Base-by-base conservation (phyloP, 2,329 filamentous ascomycete genomes). In the Nothophoma quercina region DNA sequence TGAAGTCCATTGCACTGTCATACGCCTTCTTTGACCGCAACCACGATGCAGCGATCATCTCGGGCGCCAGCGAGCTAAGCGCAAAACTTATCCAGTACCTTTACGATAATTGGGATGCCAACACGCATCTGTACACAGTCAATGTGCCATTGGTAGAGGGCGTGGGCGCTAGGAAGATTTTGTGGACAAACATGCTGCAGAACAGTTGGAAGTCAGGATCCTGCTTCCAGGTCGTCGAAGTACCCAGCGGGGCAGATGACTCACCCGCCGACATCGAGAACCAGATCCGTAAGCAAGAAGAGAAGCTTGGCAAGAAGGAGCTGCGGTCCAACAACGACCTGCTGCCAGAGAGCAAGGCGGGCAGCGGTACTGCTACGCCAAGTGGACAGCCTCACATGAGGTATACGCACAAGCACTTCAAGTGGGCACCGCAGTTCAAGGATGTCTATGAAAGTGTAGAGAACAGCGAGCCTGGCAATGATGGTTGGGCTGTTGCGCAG, bases 381-480 rank as follows among this genome's bases (percentile, higher is more conserved):
- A 57, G 53, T 2, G 58, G 55, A 0, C 62, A 59, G 25, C 67
- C 68, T 9, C 72, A 77, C 43, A 67, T 76, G 32, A 77, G 82
- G 23, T 87, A 91, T 71, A 83, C 80, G 49, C 91, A 96, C 74
- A 91, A 90, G 72, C 90, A 96, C 75, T 98, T 97, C 81, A 96
- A 93, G 76, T 98, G 95, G 95, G 86, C 90, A 39, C 95, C 93
- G 2, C 85, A 85, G 58, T 95, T 98, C 75, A 82, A 85, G 26
- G 93, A 96, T 74, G 91, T 98, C 2, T 91, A 91, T 74, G 85
- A 89, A 70, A 93, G 89, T 62, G 92, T 97, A n/a, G 86, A 92
- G 63, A 84, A 88, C 59, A 86, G 88, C 30, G 79, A 81, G 25
- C 89, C 90, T 4, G 92, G 92, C 3, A 96, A 91, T 69, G 95